Evolutionary conservation across 169 alveolate genomes (phyloP), one percentile per base, ranked within the genome.

Genomic region (Eimeria falciformis): DNA sequence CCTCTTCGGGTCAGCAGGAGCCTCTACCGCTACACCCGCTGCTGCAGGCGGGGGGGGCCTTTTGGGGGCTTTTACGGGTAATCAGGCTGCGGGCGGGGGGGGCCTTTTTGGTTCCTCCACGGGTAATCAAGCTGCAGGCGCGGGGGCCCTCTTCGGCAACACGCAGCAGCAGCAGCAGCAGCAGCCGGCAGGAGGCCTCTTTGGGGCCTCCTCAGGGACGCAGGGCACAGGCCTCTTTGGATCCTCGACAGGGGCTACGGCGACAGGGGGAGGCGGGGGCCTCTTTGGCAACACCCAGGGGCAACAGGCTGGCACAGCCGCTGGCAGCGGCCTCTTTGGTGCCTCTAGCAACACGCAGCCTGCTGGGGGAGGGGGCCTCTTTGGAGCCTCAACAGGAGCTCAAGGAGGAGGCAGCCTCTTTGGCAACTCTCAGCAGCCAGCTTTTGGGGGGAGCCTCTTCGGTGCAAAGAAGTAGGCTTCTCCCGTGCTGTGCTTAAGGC

Each of bases 361-460:
- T 11, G 29, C 75, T 62, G 75, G 75, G 40, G 85, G 85, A 17
- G 75, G 75, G 17, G 75, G 75, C 75, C 33, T 17, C 33, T 65
- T 17, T 23, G 33, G 75, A 17, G 33, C 40, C 75, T 17, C 75
- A 18, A 62, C 75, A 62, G 29, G 75, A 29, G 53, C 50, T 53
- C 18, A 33, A n/a, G 23, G 53, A 9, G 47, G 79, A n/a, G 45
- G 79, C 29, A 23, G 79, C 17, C 79, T 33, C 79, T 68, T 68
- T 68, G 79, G 79, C 79, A 68, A 27, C 79, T 21, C 75, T 3
- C 75, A 62, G 75, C 65, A 53, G 65, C 65, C 65, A n/a, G 65
- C 65, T 53, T 17, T n/a, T 9, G 75, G 75, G 37, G 75, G 75
- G 17, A 40, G 75, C 37, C 75, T 62, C 29, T 62, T 62, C 5